Evolutionary conservation across 768 basidiomycete species (phyloP).

Genomic region (Boletus tomentosulus): DNA sequence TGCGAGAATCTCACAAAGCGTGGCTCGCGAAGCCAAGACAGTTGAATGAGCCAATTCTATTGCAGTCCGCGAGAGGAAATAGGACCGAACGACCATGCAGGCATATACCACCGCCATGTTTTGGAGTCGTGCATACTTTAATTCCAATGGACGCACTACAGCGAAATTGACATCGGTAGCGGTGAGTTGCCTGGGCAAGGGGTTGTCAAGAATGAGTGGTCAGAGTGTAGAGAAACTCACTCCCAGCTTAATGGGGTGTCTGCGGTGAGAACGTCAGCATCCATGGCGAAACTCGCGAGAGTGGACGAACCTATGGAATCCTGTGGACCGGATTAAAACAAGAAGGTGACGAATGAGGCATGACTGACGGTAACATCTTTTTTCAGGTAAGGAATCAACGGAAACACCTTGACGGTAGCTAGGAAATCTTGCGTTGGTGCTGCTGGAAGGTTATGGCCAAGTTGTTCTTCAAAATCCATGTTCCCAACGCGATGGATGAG

Average conservation of each 20-base stretch:
- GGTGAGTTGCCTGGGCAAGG: constrained; percentile 59
- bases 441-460: constrained; percentile 30
- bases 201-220: constrained; percentile 1
- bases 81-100: constrained; percentile 72
- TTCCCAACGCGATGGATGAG: constrained; percentile 2
- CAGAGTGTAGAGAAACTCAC: constrained; percentile 40
- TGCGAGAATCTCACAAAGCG: constrained; percentile 83
- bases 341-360: constrained; percentile 10
- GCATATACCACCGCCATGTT: constrained; percentile 75
- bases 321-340: constrained; percentile 15
- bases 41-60: constrained; percentile 74
- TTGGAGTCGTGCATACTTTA: constrained; percentile 72
- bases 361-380: constrained; percentile 61
- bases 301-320: constrained; percentile 25
- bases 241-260: constrained; percentile 79
- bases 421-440: constrained; percentile 56
- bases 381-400: constrained; percentile 71
- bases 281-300: too few relatives aligned
- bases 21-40: constrained; percentile 68
- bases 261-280: constrained; percentile 21
- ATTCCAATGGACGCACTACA: constrained; percentile 70
- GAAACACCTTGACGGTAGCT: constrained; percentile 69
- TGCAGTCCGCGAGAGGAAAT: constrained; percentile 68
- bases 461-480: constrained; percentile 36
- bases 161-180: constrained; percentile 81